phyloP scores from a whole-genome alignment of 2,329 filamentous ascomycete genomes.

The Pseudocercospora pini-densiflorae region DNA sequence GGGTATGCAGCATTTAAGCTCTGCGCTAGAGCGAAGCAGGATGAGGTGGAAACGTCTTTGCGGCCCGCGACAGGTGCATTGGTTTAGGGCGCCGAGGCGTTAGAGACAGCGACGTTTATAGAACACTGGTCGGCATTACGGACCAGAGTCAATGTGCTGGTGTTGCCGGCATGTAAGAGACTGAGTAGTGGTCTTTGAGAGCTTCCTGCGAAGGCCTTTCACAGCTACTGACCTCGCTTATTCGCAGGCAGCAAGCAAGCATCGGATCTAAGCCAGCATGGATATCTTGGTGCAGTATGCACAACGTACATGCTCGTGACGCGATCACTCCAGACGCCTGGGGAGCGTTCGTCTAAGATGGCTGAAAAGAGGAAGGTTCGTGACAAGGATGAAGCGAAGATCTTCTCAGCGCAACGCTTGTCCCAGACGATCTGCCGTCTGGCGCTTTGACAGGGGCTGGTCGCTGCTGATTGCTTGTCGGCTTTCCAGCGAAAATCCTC shows the following conservation, averaged over 20 bases:
- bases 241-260: background rate
- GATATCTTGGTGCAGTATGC: background rate
- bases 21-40: background rate
- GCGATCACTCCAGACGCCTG: slow-evolving; percentile 8
- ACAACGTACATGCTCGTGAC: slow-evolving; percentile 12
- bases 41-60: background rate
- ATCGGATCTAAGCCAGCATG: background rate
- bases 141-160: background rate
- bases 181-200: background rate
- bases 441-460: slow-evolving; percentile 8
- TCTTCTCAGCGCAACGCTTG: slow-evolving; percentile 10
- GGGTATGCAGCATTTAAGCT: background rate
- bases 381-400: slow-evolving; percentile 11
- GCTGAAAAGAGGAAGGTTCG: background rate
- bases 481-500: background rate
- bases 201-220: background rate
- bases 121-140: background rate
- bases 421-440: slow-evolving; percentile 14
- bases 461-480: background rate
- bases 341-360: slow-evolving; percentile 7
- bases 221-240: background rate
- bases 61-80: background rate
- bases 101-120: background rate
- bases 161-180: background rate
- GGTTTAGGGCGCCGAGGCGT: background rate